Percentiles rank a stretch among this genome's conserved stretches.
Evolutionary conservation across 306 rosid genomes (phyloP).

Genomic region (Canavalia ensiformis): DNA sequence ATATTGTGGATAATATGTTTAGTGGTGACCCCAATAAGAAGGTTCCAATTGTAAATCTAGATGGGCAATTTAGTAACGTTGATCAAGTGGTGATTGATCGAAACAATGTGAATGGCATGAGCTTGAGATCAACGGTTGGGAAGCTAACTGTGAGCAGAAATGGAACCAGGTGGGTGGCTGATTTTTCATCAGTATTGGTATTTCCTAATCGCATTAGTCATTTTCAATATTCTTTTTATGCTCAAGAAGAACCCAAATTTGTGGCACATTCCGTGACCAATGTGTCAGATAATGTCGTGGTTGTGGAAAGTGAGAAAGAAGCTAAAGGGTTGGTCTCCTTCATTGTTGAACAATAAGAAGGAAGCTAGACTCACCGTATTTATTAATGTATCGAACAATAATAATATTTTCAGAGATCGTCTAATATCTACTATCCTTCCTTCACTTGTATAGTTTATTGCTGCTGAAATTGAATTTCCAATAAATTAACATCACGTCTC

Average conservation of each 20-base stretch:
- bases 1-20: constrained; percentile 72
- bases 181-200: constrained; percentile 60
- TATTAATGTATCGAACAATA: background rate
- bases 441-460: constrained; percentile 9
- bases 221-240: constrained; percentile 63
- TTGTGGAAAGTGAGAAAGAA: constrained; percentile 54
- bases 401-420: background rate
- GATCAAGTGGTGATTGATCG: constrained; percentile 73
- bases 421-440: background rate
- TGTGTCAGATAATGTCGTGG: constrained; percentile 62
- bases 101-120: constrained; percentile 71
- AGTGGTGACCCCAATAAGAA: constrained; percentile 53
- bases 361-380: constrained; percentile 20
- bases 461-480: background rate
- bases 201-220: constrained; percentile 64
- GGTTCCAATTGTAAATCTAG: constrained; percentile 64
- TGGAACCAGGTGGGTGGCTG: constrained; percentile 71
- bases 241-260: constrained; percentile 57
- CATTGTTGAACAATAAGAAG: constrained; percentile 52
- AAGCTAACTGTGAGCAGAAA: constrained; percentile 55
- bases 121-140: constrained; percentile 71
- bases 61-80: constrained; percentile 61
- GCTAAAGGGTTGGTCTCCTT: constrained; percentile 51
- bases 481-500: too few species aligned
- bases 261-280: constrained; percentile 66